Evolutionary conservation across 2,329 filamentous ascomycete species (phyloP), one percentile per base, ranked within the genome.

Genomic region (Hypoxylon sp.): DNA sequence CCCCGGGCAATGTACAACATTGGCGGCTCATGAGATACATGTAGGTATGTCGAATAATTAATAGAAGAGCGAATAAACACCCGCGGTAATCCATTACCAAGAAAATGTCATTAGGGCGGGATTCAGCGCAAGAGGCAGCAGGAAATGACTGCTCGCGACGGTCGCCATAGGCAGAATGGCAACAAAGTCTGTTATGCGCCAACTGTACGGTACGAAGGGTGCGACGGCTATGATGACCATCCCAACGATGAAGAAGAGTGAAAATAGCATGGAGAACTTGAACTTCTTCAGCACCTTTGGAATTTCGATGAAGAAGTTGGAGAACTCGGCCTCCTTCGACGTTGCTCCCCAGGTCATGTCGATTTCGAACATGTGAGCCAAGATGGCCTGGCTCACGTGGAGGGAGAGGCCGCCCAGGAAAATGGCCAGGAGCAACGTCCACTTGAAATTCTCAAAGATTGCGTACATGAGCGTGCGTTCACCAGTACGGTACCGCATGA

Each of bases 321-420:
- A 91, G 76, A 91, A 90, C 75, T 94, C 91, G 55, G 89, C 88
- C 82, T 97, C 94, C 82, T 97, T 97, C 44, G 90, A 88, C 0
- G 94, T 97, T 1, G 93, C 90, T 56, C 93, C 93, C 93, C 93
- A 96, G 2, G 88, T 89, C 91, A 96, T 95, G 81, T 96, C 87
- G 77, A 95, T 89, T 81, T 92, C 89, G 78, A 96, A 92, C 88
- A 96, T 93, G 83, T 97, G 94, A 3, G 90, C 86, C 50, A 96
- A 81, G 35, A 97, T 84, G 1, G 93, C 93, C 78, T 95, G 91
- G 31, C 89, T 92, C 54, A 97, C 88, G 81, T 97, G 93, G 37
- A 97, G 86, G 0, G 90, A 92, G 55, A 96, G 85, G 42, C 93
- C 93, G 58, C 93, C 93, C 17, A 97, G 85, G 85, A 96, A 97